Conservation (phyloP, 306 rosid species). For the Fragaria vesca region DNA sequence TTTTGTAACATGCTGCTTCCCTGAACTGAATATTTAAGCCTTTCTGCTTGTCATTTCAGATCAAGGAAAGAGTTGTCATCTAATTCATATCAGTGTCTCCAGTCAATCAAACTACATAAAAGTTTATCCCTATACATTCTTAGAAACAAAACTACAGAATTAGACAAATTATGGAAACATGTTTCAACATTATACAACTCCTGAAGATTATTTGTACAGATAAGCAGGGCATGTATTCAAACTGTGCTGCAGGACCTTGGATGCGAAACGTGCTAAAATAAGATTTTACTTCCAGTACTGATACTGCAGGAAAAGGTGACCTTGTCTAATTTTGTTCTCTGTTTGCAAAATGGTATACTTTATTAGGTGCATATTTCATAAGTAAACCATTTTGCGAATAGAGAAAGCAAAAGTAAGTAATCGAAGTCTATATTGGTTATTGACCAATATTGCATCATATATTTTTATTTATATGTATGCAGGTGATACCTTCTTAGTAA, state of each 20-base stretch:
- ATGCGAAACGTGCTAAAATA: not conserved
- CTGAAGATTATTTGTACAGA: not conserved
- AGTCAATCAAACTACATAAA: not conserved
- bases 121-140: not conserved
- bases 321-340: not conserved
- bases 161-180: not conserved
- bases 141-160: not conserved
- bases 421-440: not conserved
- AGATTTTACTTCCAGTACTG: not conserved
- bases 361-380: not conserved
- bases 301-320: not conserved
- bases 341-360: not conserved
- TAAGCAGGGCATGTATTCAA: not conserved
- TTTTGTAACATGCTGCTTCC: constrained; percentile 72
- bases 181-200: not conserved
- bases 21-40: constrained; percentile 41
- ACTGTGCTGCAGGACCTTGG: not conserved
- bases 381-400: not conserved
- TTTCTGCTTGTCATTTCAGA: constrained; percentile 40
- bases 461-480: not conserved
- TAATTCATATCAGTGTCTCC: not conserved
- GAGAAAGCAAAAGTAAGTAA: not conserved
- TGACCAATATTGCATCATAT: not conserved
- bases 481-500: constrained; percentile 56
- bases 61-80: not conserved